These are phyloP conservation scores for Beauveria rudraprayagi DNA, from an alignment of 2,329 filamentous ascomycete species.

Conservation along the genomic window DNA sequence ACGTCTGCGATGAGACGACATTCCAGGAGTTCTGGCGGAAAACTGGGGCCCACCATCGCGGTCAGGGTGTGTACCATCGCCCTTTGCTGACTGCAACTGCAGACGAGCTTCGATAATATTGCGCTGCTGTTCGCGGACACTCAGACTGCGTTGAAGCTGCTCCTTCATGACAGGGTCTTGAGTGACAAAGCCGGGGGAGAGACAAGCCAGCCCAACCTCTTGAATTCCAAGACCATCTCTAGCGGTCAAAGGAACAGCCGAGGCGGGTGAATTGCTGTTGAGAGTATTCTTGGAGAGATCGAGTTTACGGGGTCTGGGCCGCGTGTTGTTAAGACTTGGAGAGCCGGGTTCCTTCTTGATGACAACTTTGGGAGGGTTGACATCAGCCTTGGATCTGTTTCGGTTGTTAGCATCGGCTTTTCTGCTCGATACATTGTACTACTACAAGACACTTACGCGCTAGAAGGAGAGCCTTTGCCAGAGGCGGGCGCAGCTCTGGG, in stretches of 20 bases:
- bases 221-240: slow-evolving; percentile 77
- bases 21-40: slow-evolving; percentile 62
- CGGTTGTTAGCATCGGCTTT: background rate
- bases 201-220: slow-evolving; percentile 85
- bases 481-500: slow-evolving; percentile 34
- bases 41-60: slow-evolving; percentile 45
- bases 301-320: slow-evolving; percentile 68
- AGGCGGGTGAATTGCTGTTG: slow-evolving; percentile 44
- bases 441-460: slow-evolving; percentile 42
- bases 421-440: slow-evolving; percentile 1
- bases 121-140: slow-evolving; percentile 86
- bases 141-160: slow-evolving; percentile 88
- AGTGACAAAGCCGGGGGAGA: slow-evolving; percentile 92
- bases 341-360: slow-evolving; percentile 96
- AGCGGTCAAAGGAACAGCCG: slow-evolving; percentile 69
- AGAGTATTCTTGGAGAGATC: slow-evolving; percentile 62
- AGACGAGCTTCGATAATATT: slow-evolving; percentile 88
- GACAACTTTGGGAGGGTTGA: slow-evolving; percentile 65
- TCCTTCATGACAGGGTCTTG: slow-evolving; percentile 96
- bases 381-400: slow-evolving; percentile 40
- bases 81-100: slow-evolving; percentile 78
- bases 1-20: slow-evolving; percentile 61
- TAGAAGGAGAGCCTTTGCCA: slow-evolving; percentile 49
- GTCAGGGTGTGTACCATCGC: slow-evolving; percentile 50
- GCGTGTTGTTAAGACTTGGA: slow-evolving; percentile 65